Evolutionary conservation across 2,329 filamentous ascomycete species (phyloP), one percentile per base, ranked within the genome.

Genomic region (Passalora sequoiae): DNA sequence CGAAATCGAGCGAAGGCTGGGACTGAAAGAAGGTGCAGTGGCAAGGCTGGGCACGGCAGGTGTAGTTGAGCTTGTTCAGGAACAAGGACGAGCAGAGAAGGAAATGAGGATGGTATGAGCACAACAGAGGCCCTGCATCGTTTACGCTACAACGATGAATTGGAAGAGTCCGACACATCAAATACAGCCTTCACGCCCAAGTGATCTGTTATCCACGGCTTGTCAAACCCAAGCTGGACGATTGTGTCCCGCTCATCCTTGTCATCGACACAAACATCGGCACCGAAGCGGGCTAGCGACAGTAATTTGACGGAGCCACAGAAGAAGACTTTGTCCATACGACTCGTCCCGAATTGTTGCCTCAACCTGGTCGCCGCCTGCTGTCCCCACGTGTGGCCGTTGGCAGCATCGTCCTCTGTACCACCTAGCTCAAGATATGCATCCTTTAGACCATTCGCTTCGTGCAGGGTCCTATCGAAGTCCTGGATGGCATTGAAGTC

Each of bases 401-500:
- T 66, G 2, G 73, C 69, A 7, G 33, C 19, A n/a, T 62, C 66
- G 30, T 71, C 70, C 46, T 78, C 76, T 27, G 61, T 40, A 0
- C 74, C 75, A 0, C 75, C 75, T 3, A 69, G 64, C 43, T 70
- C 67, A 2, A 80, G 64, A 49, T 72, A 80, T 0, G 73, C 70
- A 51, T 80, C 77, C 24, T 67, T 63, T 2, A 80, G 68, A 0
- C 57, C 50, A 42, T 76, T 75, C 0, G 75, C 69, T 0, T 54
- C 51, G 40, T 74, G 74, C 6, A 78, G 56, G 1, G 63, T 66
- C 6, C 58, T 55, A 54, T 80, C 77, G 41, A 76, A 77, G 0
- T 67, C 66, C 48, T 78, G 67, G 22, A 80, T 77, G 16, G 77
- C 75, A 48, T 81, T 81, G 31, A 79, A 67, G 54, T 80, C 76